Conservation (phyloP, 805 yeast genomes). For the Starmerella ratchasimensis region DNA sequence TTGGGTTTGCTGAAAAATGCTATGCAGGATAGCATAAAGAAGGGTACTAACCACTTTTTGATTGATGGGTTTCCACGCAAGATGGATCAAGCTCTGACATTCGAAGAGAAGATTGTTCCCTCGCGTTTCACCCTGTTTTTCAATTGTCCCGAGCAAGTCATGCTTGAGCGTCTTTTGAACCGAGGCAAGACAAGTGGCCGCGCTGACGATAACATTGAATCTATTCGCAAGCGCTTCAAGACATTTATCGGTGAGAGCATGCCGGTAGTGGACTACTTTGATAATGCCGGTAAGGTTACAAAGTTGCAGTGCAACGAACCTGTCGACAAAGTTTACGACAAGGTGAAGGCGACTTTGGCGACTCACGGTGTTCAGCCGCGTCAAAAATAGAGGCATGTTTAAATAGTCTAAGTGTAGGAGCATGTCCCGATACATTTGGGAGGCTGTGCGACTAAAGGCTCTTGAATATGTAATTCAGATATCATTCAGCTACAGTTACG, state of each 20-base stretch:
- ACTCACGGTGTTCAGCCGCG: slow-evolving; percentile 24
- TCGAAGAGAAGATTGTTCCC: slow-evolving; percentile 52
- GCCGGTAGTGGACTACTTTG: slow-evolving; percentile 84
- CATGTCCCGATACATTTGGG: no score
- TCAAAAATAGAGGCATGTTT: no score
- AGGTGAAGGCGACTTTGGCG: slow-evolving; percentile 54
- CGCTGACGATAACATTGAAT: slow-evolving; percentile 81
- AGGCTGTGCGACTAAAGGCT: no score
- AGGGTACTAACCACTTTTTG: slow-evolving; percentile 47
- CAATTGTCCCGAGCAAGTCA: slow-evolving; percentile 60
- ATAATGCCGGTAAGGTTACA: slow-evolving; percentile 58
- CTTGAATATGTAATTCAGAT: no score
- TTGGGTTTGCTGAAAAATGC: slow-evolving; percentile 71
- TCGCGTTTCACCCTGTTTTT: slow-evolving; percentile 31
- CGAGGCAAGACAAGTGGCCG: slow-evolving; percentile 94
- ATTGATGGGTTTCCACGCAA: slow-evolving; percentile 96
- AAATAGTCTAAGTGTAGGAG: no score
- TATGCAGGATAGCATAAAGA: slow-evolving; percentile 39
- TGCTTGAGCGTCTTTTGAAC: slow-evolving; percentile 72
- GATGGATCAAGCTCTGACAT: slow-evolving; percentile 95
- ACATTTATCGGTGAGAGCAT: slow-evolving; percentile 76
- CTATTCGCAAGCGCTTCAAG: slow-evolving; percentile 76
- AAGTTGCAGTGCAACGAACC: slow-evolving; percentile 66
- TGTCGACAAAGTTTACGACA: slow-evolving; percentile 59
- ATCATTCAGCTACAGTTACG: no score